Base-by-base conservation (phyloP, 2,329 filamentous ascomycete species). In the Trichoderma asperellum region DNA sequence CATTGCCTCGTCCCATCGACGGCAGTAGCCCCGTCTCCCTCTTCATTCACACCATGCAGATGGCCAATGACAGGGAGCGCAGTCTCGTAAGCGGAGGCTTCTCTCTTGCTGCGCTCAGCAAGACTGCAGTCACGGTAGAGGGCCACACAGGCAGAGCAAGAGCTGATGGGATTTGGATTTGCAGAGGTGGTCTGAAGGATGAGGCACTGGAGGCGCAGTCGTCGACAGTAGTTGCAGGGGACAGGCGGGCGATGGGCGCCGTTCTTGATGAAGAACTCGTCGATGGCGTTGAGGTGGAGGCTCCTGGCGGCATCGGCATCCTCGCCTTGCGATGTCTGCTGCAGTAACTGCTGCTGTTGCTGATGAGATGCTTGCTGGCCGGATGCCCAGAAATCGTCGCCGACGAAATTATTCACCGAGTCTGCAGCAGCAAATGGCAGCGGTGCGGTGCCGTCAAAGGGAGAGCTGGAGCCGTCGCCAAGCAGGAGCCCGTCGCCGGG, bases 81-180 rank as follows among this genome's bases (percentile, higher is more conserved):
- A 0, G 83, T 85, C 73, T 86, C 84, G 71, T 85, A 86, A 2
- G 77, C 74, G 0, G 80, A 82, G 0, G 82, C 78, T 2, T 80
- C 76, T 10, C 84, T 79, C 71, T 86, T 86, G 21, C 79, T 77
- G 14, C 78, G 68, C 70, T 73, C 80, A 1, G 83, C 80, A 5
- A 85, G 76, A 62, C 84, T 85, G 73, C 84, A 86, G 69, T 84
- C 82, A 1, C 83, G 77, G 68, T 84, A 85, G 2, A 86, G 75
- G 0, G 83, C 84, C 5, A 83, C 84, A 68, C 84, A 86, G 70
- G 82, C 85, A 3, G 84, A 84, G 71, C 84, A 86, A 0, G 83
- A 80, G 6, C 76, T 77, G 61, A 82, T 76, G 2, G 83, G 84
- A 67, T 85, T 86, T 0, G 84, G 84, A 68, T 86, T 86, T 29